Evolutionary conservation across 1,139 yeast species (phyloP), one percentile per base, ranked within the genome.

Genomic region (Debaryomyces singareniensis): DNA sequence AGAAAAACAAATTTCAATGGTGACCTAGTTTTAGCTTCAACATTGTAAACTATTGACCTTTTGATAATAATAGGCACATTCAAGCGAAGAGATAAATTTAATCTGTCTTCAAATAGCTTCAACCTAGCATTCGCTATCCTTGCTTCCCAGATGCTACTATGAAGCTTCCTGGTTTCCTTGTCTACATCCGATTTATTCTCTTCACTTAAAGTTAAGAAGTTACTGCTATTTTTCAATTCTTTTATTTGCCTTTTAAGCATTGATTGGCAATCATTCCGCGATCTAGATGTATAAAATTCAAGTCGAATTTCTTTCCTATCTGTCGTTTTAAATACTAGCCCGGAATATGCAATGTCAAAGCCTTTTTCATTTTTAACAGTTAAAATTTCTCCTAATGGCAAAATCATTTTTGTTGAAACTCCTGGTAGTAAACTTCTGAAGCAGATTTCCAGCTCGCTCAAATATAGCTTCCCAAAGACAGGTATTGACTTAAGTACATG

Each of bases 371-470:
- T 71, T 30, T 69, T 67, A 32, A 81, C 80, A 30, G 70, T 74
- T 44, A 81, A 93, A 20, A 89, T 61, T 44, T 84, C 93, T 12
- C 50, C 46, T 28, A 83, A 56, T 0, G 97, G 97, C 11, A 89
- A 53, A n/a, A 86, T 75, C 95, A 89, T 85, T 37, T 73, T 73
- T 2, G 94, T 81, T 24, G 74, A 70, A 0, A 82, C 71, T 0
- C 95, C 95, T 0, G 94, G 94, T 4, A 86, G 49, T 27, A 85
- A 61, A 31, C 95, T 80, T 36, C 94, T 64, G 53, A 83, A 89
- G 40, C 96, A 87, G 12, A 89, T 49, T 37, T 69, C 75, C 22
- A 65, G 66, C 15, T 68, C 63, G 1, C 95, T 84, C 13, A 89
- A 48, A 45, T 86, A 86, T 3, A 89, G 48, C 47, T 84, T 84